Base-by-base conservation (phyloP, 495 filamentous ascomycete genomes). In the Penicillium canariense region DNA sequence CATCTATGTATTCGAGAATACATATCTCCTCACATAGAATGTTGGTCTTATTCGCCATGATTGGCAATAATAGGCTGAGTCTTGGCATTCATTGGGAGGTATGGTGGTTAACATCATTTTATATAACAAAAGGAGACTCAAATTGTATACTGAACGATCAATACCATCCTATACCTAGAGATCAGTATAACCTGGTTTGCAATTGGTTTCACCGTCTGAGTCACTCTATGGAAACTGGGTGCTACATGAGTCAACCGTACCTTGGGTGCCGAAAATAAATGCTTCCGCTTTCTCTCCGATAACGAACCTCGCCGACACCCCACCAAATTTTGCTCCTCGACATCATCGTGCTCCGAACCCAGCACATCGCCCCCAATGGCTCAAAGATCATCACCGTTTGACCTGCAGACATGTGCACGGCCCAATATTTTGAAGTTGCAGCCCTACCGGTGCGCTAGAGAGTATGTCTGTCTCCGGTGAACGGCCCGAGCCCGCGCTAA, bases 381-480 rank as follows among this genome's bases (percentile, higher is more conserved):
- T 22, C 49, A 73, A 30, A 62, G 61, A 61, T 61, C 50, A 17
- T 80, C 75, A 27, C 67, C 82, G 8, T 96, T 95, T 68, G 81
- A 93, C 64, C 72, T 96, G 34, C 71, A 87, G 54, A 92, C 81
- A 58, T 96, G 90, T 68, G 90, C 89, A 18, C 83, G 90, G 56
- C 80, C 86, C 40, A 96, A 96, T 72, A 93, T 96, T 51, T 71
- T 96, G 42, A 75, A 85, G 61, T 74, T 96, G 58, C 79, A 93
- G 63, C 90, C 90, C 10, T 96, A 95, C 64, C 84, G 90, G 44
- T 91, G 88, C 63, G 88, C 88, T 25, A 76, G 88, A 83, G 88
- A 91, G 88, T 90, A 74, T 68, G 85, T 74, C 38, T 57, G 40
- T 40, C 40, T 34, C 50, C 56, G 30, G 26, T 38, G 18, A 35